phyloP scores from a whole-genome alignment of 495 filamentous ascomycete species.

The Aspergillus funiculosus region DNA sequence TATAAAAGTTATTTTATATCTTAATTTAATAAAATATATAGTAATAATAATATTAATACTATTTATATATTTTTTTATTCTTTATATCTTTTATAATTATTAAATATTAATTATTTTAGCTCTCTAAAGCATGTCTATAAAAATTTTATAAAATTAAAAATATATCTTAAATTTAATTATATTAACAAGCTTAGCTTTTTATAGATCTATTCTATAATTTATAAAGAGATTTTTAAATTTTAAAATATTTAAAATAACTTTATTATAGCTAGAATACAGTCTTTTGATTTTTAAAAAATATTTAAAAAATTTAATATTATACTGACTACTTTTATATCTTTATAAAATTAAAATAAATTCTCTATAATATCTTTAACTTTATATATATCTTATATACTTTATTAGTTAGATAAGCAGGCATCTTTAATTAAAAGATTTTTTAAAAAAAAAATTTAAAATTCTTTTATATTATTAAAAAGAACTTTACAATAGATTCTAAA shows the following conservation, averaged over 20 bases:
- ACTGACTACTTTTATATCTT: too few species aligned
- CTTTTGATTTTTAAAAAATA: neutral
- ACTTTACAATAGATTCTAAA: neutral
- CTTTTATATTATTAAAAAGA: neutral
- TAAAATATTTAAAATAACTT: too few species aligned
- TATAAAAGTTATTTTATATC: neutral
- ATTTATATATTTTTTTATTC: neutral
- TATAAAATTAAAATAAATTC: too few species aligned
- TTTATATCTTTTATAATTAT: neutral
- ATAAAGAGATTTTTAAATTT: too few species aligned
- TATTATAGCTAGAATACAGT: too few species aligned
- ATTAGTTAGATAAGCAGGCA: slow-evolving; percentile 1
- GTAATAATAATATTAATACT: neutral
- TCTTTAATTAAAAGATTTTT: slow-evolving; percentile 1
- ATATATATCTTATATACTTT: slow-evolving; percentile 1
- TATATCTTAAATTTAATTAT: neutral
- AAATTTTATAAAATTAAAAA: neutral
- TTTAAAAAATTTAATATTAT: too few species aligned
- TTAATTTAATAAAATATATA: neutral
- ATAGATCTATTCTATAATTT: neutral
- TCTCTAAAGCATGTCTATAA: neutral
- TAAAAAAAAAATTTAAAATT: neutral
- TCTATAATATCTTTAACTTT: too few species aligned
- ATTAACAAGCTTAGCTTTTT: neutral
- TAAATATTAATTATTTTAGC: neutral